These are phyloP conservation scores for Ogataea ganodermae DNA, from an alignment of 805 yeast species.

Conservation along the genomic window DNA sequence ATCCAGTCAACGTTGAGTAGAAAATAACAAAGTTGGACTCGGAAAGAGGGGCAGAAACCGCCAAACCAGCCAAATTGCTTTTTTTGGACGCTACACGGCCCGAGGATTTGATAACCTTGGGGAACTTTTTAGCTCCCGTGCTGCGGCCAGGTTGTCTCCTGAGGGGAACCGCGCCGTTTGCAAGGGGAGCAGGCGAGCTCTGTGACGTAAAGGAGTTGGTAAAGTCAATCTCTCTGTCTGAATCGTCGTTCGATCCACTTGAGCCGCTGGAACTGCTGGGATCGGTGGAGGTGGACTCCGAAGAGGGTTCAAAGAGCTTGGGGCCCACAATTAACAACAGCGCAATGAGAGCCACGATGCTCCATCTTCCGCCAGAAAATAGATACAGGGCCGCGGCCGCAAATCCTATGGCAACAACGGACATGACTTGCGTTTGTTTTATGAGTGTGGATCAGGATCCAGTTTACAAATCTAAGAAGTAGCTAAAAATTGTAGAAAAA, in stretches of 20 bases:
- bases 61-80: constrained; percentile 25
- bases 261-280: background rate
- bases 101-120: constrained; percentile 32
- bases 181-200: background rate
- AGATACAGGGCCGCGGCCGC: constrained; percentile 29
- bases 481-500: background rate
- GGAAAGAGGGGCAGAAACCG: constrained; percentile 20
- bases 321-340: constrained; percentile 17
- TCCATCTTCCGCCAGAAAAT: constrained; percentile 45
- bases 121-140: constrained; percentile 40
- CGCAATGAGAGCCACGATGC: constrained; percentile 34
- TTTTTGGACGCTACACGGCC: constrained; percentile 21
- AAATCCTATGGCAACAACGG: constrained; percentile 5
- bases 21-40: constrained; percentile 67
- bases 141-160: background rate
- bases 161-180: constrained; percentile 12
- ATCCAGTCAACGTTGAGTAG: constrained; percentile 84
- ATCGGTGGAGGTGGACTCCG: background rate
- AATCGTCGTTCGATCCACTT: too few species aligned
- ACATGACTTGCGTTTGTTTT: background rate
- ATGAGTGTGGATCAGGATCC: background rate
- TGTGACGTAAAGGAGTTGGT: constrained; percentile 8
- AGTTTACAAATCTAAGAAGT: background rate
- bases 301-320: background rate
- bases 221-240: constrained; percentile 13